These are phyloP conservation scores for Vitis hybrid DNA, from an alignment of 177 flowering plant genomes.

Conservation along the genomic window DNA sequence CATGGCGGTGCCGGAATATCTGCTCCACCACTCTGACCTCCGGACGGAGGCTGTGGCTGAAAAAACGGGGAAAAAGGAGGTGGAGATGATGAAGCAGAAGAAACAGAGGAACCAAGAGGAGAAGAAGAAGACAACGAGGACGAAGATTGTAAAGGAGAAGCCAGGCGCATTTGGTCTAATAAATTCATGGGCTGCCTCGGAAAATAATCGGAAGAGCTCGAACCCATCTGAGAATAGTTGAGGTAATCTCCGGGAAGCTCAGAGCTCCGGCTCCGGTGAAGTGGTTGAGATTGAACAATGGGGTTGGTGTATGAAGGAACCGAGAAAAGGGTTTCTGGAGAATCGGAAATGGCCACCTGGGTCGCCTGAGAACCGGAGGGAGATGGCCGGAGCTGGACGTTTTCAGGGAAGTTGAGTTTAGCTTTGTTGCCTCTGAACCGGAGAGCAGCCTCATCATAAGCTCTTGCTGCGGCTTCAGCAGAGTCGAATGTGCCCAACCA, in stretches of 20 bases:
- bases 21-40: neutral
- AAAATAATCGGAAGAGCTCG: conserved; percentile 22
- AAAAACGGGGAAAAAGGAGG: conserved; percentile 10
- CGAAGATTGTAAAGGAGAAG: conserved; percentile 14
- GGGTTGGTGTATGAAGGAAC: conserved; percentile 20
- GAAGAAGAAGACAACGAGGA: conserved; percentile 6
- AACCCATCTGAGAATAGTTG: conserved; percentile 28
- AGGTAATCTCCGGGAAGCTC: conserved; percentile 18
- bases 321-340: conserved; percentile 30
- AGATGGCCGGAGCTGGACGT: conserved; percentile 40
- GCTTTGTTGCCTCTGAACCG: conserved; percentile 77
- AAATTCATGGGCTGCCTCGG: conserved; percentile 22
- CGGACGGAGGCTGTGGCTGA: neutral
- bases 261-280: conserved; percentile 10
- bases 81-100: conserved; percentile 5
- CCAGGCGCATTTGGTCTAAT: conserved; percentile 28
- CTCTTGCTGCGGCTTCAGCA: conserved; percentile 77
- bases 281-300: conserved; percentile 16
- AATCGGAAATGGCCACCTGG: conserved; percentile 25
- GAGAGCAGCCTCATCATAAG: conserved; percentile 81
- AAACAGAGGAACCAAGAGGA: neutral
- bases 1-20: conserved; percentile 4
- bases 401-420: conserved; percentile 83
- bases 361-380: conserved; percentile 24
- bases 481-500: conserved; percentile 87